A percentile compares a stretch with the other conserved stretches of the same genome.
Evolutionary conservation across 148 eudicot species (phyloP).

Genomic region (Pharnaceum exiguum): DNA sequence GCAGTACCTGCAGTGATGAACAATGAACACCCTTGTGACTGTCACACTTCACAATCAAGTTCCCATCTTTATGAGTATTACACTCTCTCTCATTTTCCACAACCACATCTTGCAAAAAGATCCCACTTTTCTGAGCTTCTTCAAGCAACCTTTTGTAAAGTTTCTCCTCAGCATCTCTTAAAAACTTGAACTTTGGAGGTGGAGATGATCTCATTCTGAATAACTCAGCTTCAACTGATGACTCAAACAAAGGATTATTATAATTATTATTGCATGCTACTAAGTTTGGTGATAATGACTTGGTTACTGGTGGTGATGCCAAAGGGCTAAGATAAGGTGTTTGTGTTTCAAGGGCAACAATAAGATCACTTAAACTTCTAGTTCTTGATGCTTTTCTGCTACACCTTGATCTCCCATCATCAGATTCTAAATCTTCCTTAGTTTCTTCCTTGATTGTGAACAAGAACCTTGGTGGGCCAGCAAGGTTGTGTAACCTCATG

Average conservation of each 20-base stretch:
- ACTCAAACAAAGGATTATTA: constrained; percentile 82
- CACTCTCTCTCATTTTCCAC: constrained; percentile 21
- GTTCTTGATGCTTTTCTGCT: constrained; percentile 63
- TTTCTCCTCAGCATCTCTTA: constrained; percentile 95
- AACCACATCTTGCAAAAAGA: constrained; percentile 23
- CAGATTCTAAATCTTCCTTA: constrained; percentile 83
- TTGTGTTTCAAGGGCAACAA: constrained; percentile 41
- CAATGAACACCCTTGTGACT: constrained; percentile 20
- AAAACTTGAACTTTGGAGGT: constrained; percentile 86
- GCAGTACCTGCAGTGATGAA: constrained; percentile 69
- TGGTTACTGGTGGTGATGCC: constrained; percentile 34
- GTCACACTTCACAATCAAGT: constrained; percentile 14
- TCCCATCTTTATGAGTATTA: constrained; percentile 29
- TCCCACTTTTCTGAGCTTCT: constrained; percentile 52
- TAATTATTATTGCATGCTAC: constrained; percentile 28
- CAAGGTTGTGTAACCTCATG: constrained; percentile 61
- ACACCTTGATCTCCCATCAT: constrained; percentile 58
- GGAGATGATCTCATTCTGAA: constrained; percentile 59
- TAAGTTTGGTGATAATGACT: background rate
- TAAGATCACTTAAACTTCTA: constrained; percentile 66
- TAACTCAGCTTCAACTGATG: constrained; percentile 51
- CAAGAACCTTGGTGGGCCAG: constrained; percentile 82
- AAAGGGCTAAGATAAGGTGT: constrained; percentile 53
- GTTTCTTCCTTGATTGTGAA: constrained; percentile 88
- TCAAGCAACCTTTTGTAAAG: constrained; percentile 55